phyloP scores from a whole-genome alignment of 768 basidiomycete species.

The Rhizopogon vesiculosus region DNA sequence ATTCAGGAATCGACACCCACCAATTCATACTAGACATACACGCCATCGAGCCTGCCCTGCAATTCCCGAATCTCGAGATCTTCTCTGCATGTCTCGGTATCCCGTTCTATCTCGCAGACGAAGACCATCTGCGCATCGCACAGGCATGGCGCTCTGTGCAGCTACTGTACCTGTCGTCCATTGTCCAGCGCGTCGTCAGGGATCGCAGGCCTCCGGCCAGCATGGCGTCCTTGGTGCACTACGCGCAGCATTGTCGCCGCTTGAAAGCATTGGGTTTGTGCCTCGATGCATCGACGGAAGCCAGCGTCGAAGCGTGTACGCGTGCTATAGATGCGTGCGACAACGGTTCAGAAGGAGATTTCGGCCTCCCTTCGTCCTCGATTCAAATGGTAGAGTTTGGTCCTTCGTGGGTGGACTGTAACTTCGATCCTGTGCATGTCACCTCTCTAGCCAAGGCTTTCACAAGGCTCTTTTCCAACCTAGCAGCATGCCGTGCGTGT shows the following conservation, averaged over 20 bases:
- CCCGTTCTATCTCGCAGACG: not conserved
- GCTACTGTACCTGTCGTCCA: not conserved
- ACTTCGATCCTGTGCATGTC: not conserved
- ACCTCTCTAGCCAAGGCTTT: not conserved
- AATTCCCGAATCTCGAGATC: not conserved
- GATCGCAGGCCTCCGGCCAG: not conserved
- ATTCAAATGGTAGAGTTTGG: not conserved
- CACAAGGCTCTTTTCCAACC: not conserved
- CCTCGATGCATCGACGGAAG: not conserved
- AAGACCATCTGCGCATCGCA: not conserved
- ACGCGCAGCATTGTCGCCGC: not conserved
- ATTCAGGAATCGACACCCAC: not conserved
- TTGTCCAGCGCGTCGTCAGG: not conserved
- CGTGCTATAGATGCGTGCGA: not conserved
- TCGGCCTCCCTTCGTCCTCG: not conserved
- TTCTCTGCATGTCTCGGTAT: not conserved
- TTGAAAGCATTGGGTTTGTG: not conserved
- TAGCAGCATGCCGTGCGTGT: not conserved
- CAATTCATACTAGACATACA: not conserved
- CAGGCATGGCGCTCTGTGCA: not conserved
- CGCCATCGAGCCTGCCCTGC: not conserved
- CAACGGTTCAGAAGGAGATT: not conserved
- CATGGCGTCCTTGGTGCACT: not conserved
- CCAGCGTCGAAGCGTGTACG: not conserved
- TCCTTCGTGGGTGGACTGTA: not conserved